A percentile compares a stretch with the other conserved stretches of the same genome.
phyloP scores from a whole-genome alignment of 2,329 filamentous ascomycete genomes.

The Neofusicoccum laricinum region DNA sequence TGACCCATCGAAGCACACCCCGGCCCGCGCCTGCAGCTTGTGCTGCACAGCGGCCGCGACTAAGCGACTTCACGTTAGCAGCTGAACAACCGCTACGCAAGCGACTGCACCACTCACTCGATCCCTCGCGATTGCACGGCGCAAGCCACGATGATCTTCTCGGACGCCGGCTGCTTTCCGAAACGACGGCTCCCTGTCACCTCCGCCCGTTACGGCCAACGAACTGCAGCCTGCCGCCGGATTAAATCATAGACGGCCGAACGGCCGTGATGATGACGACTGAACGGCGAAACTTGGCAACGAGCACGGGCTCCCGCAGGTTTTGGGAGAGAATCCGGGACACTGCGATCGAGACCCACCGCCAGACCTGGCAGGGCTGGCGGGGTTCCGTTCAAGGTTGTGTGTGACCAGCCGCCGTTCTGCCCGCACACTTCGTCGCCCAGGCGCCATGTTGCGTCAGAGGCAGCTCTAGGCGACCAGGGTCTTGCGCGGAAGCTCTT shows the following conservation, averaged over 20 bases:
- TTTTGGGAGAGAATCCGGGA: neutral
- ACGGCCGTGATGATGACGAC: neutral
- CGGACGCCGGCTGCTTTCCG: neutral
- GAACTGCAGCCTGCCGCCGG: neutral
- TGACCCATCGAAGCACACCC: neutral
- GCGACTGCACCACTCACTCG: neutral
- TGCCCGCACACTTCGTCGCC: neutral
- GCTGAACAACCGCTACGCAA: neutral
- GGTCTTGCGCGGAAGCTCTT: conserved; percentile 4
- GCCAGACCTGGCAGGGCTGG: neutral
- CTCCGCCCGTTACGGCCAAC: neutral
- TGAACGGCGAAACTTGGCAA: conserved; percentile 14
- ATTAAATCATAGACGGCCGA: conserved; percentile 9
- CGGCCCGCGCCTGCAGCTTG: neutral
- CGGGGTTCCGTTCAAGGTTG: neutral
- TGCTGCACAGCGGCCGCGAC: neutral
- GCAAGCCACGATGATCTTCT: neutral
- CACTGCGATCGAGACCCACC: conserved; percentile 2
- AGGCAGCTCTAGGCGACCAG: conserved; percentile 3
- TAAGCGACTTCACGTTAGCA: neutral
- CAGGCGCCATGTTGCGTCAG: conserved; percentile 16
- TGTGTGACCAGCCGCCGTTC: neutral
- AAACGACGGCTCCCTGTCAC: neutral
- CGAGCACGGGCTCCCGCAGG: conserved; percentile 15
- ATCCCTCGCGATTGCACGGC: neutral